These are phyloP conservation scores for Neofusicoccum cordaticola DNA, from an alignment of 2,329 filamentous ascomycete species.

Conservation along the genomic window DNA sequence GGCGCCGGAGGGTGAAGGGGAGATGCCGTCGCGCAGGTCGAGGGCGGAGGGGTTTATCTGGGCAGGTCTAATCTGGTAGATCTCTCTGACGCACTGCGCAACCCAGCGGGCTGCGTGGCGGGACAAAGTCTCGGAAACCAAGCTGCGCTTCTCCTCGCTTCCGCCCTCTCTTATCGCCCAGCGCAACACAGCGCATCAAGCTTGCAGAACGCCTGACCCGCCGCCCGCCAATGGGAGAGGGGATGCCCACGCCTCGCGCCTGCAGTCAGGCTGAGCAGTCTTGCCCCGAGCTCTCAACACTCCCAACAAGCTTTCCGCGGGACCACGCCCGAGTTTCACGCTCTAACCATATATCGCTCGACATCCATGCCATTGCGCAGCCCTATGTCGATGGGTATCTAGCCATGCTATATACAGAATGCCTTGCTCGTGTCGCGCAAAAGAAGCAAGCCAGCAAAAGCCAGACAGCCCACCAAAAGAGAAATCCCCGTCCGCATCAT, in stretches of 20 bases:
- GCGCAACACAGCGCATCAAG: slow-evolving; percentile 8
- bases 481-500: not conserved
- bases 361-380: not conserved
- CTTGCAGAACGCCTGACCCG: slow-evolving; percentile 1
- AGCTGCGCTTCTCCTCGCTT: slow-evolving; percentile 5
- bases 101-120: not conserved
- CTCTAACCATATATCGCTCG: not conserved
- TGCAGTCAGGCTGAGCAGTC: not conserved
- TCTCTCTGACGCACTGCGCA: slow-evolving; percentile 5
- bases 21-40: not conserved
- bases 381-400: not conserved
- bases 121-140: not conserved
- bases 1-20: not conserved
- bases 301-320: not conserved
- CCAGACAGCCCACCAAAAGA: not conserved
- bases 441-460: not conserved
- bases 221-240: not conserved
- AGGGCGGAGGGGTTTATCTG: not conserved
- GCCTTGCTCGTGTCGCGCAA: not conserved
- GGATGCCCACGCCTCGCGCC: not conserved
- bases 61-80: not conserved
- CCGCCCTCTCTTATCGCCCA: slow-evolving; percentile 8
- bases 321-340: not conserved
- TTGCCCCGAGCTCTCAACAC: not conserved
- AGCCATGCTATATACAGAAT: slow-evolving; percentile 12